A percentile compares a stretch with the other conserved stretches of the same genome.
These are phyloP conservation scores for Fusarium tjaetaba DNA, from an alignment of 2,329 filamentous ascomycete genomes.

Conservation along the genomic window DNA sequence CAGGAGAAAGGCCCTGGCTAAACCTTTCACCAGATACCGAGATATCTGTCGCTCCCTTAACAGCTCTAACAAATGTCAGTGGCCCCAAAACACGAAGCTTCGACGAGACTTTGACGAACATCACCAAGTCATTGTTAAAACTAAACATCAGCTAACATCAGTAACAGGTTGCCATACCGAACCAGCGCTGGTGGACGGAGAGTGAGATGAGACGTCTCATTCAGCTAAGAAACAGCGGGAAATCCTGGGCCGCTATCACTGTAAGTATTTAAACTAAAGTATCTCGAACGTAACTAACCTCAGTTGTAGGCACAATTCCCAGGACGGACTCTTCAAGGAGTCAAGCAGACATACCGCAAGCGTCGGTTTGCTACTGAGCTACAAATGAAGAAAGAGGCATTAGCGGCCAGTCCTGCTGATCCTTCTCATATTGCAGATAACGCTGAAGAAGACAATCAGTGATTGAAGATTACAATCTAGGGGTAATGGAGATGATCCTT, in stretches of 20 bases:
- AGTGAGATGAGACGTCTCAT: conserved; percentile 12
- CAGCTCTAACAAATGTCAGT: too few species aligned
- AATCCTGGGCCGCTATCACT: not conserved
- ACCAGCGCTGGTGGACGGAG: conserved; percentile 8
- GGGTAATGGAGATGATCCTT: not conserved
- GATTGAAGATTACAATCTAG: rapidly evolving
- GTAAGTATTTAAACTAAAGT: not conserved
- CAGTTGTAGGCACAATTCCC: not conserved
- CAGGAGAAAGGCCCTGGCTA: conserved; percentile 1
- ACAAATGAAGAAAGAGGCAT: not conserved
- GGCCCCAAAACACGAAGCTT: too few species aligned
- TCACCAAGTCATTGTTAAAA: not conserved
- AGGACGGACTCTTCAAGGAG: not conserved
- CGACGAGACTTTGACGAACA: rapidly evolving
- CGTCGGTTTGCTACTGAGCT: not conserved
- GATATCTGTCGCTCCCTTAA: not conserved
- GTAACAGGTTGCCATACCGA: not conserved
- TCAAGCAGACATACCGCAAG: conserved; percentile 18
- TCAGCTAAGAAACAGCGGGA: not conserved
- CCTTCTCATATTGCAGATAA: too few species aligned
- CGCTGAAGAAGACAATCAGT: not conserved
- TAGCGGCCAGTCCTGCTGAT: not conserved
- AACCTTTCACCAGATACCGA: too few species aligned
- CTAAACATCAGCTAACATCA: not conserved
- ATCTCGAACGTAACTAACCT: not conserved